phyloP scores from a whole-genome alignment of 192 early-diverging fungal genomes.

The Backusella westeae region DNA sequence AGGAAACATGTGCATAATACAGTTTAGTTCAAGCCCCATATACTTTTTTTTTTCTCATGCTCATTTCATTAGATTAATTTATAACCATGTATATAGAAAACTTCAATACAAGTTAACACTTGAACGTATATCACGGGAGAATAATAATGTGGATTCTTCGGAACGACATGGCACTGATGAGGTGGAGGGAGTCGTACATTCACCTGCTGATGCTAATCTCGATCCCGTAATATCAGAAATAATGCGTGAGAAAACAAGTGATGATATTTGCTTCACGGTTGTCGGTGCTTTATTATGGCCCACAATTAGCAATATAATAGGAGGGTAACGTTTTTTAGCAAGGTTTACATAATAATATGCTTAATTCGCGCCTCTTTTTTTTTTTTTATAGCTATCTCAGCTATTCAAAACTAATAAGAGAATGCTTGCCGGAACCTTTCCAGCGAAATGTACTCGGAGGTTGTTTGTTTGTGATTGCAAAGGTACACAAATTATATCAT shows the following conservation, averaged over 20 bases:
- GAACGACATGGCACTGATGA: too few species aligned
- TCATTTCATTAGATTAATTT: neutral
- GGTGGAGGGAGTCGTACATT: neutral
- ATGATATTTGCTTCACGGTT: conserved; percentile 49
- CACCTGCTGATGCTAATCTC: neutral
- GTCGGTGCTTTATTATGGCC: conserved; percentile 66
- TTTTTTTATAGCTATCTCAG: conserved; percentile 1
- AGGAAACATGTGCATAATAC: neutral
- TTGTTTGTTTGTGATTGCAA: conserved; percentile 31
- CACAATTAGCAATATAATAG: conserved; percentile 59
- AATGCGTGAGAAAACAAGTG: neutral
- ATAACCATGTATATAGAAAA: neutral
- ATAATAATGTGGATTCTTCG: neutral
- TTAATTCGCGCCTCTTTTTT: neutral
- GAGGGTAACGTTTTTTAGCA: neutral
- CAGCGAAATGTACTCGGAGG: conserved; percentile 33
- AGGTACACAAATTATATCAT: conserved; percentile 19
- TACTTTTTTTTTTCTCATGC: neutral
- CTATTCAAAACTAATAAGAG: conserved; percentile 12
- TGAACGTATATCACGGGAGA: neutral
- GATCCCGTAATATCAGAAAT: neutral
- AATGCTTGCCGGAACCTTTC: conserved; percentile 30
- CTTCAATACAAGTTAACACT: neutral
- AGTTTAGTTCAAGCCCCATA: neutral
- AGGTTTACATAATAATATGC: neutral